Percentiles rank a stretch among this genome's conserved stretches.
These are phyloP conservation scores for Ambrosia hybrid DNA, from an alignment of 140 eudicot genomes.

Conservation along the genomic window DNA sequence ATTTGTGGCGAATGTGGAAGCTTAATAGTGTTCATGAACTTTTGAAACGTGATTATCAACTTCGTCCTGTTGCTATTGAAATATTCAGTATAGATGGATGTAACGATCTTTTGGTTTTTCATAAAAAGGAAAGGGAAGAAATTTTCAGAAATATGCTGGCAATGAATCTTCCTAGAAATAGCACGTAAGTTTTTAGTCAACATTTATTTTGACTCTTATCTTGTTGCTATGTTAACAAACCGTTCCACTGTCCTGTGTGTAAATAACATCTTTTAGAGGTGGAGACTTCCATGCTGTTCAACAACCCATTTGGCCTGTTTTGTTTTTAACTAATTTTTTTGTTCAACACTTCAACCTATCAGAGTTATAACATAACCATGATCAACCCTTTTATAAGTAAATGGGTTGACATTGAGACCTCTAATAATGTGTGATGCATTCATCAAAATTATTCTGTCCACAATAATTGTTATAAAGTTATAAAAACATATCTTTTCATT, in stretches of 20 bases:
- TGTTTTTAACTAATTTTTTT: too few relatives aligned
- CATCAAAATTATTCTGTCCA: neutral
- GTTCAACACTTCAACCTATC: too few relatives aligned
- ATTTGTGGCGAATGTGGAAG: constrained; percentile 99
- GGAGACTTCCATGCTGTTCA: too few relatives aligned
- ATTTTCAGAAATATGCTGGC: constrained; percentile 82
- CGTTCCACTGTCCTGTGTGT: too few relatives aligned
- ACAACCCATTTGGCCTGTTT: too few relatives aligned
- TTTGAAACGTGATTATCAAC: constrained; percentile 94
- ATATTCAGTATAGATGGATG: constrained; percentile 99
- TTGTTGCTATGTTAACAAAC: neutral
- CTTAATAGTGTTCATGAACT: constrained; percentile 92
- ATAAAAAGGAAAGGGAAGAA: constrained; percentile 96
- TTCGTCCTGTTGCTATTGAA: constrained; percentile 97
- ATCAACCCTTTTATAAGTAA: neutral
- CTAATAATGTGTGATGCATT: too few relatives aligned
- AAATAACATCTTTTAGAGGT: too few relatives aligned
- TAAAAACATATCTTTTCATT: neutral
- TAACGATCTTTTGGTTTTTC: constrained; percentile 92
- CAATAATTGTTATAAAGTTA: neutral
- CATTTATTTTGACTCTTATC: constrained; percentile 9
- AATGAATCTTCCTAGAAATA: constrained; percentile 87
- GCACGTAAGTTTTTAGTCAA: constrained; percentile 62
- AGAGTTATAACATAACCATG: too few relatives aligned
- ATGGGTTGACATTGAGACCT: too few relatives aligned